Percentiles rank a stretch among this genome's conserved stretches.
phyloP scores from a whole-genome alignment of 2,329 filamentous ascomycete species.

The Scedosporium apiospermum region DNA sequence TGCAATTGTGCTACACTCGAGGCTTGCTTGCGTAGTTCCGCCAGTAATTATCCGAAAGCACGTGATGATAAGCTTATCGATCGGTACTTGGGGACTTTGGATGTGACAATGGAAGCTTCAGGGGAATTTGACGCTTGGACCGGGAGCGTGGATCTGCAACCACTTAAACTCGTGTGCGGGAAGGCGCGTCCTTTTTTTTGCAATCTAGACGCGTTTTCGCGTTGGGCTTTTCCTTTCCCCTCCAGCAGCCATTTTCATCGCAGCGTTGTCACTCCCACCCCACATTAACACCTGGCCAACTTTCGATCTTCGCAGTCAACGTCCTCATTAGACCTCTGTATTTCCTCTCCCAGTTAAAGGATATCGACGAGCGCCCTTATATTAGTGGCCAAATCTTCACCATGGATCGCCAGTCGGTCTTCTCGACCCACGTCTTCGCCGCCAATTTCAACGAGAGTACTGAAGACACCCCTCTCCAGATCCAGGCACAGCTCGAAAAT shows the following conservation, averaged over 20 bases:
- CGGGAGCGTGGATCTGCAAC: slow-evolving; percentile 15
- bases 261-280: slow-evolving; percentile 1
- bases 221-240: slow-evolving; percentile 3
- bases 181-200: slow-evolving; percentile 12
- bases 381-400: neutral
- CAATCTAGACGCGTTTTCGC: slow-evolving; percentile 7
- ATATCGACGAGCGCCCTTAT: neutral
- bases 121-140: slow-evolving; percentile 4
- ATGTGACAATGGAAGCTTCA: neutral
- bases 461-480: slow-evolving; percentile 59
- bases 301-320: neutral
- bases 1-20: neutral
- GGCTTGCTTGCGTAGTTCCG: neutral
- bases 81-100: neutral
- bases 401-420: slow-evolving; percentile 86
- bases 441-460: slow-evolving; percentile 53
- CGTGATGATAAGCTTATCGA: slow-evolving; percentile 13
- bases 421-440: slow-evolving; percentile 72
- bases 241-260: slow-evolving; percentile 2
- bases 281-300: neutral
- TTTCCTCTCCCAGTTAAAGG: too few species aligned
- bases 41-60: slow-evolving; percentile 13
- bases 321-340: too few species aligned
- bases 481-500: slow-evolving; percentile 72
- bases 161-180: slow-evolving; percentile 21